A percentile compares a stretch with the other conserved stretches of the same genome.
These are phyloP conservation scores for Lactifluus volemus DNA, from an alignment of 768 basidiomycete species.

Conservation along the genomic window DNA sequence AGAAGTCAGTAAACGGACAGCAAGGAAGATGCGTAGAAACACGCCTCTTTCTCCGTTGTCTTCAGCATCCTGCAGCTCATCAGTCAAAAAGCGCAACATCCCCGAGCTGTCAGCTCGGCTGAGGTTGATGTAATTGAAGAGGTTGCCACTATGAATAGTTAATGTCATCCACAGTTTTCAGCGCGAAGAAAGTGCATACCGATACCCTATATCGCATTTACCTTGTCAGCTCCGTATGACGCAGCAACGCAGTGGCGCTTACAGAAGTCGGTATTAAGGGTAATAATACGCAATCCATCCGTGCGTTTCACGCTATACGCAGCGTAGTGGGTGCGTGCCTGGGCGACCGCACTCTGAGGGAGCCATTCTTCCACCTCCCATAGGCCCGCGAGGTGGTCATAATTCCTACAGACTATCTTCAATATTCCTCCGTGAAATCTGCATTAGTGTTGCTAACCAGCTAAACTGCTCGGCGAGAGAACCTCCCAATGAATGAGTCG, in stretches of 20 bases:
- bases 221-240: conserved; percentile 1
- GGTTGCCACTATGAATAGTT: conserved; percentile 42
- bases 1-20: neutral
- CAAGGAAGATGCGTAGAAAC: neutral
- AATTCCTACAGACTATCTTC: conserved; percentile 43
- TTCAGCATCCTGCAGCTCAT: conserved; percentile 71
- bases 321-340: conserved; percentile 60
- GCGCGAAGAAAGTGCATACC: conserved; percentile 21
- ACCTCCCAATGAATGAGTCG: conserved; percentile 49
- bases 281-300: conserved; percentile 63
- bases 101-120: conserved; percentile 61
- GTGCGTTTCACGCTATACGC: conserved; percentile 60
- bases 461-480: conserved; percentile 50
- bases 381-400: conserved; percentile 61
- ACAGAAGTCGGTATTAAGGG: conserved; percentile 74
- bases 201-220: conserved; percentile 11
- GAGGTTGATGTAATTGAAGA: conserved; percentile 72
- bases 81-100: conserved; percentile 69
- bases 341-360: conserved; percentile 41
- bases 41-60: conserved; percentile 63
- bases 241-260: conserved; percentile 24
- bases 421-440: neutral
- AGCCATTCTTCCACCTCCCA: conserved; percentile 72
- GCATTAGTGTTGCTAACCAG: conserved; percentile 35
- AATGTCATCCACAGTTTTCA: neutral